A percentile compares a stretch with the other conserved stretches of the same genome.
These are phyloP conservation scores for Citrullus mucosospermus DNA, from an alignment of 306 rosid genomes.

Conservation along the genomic window DNA sequence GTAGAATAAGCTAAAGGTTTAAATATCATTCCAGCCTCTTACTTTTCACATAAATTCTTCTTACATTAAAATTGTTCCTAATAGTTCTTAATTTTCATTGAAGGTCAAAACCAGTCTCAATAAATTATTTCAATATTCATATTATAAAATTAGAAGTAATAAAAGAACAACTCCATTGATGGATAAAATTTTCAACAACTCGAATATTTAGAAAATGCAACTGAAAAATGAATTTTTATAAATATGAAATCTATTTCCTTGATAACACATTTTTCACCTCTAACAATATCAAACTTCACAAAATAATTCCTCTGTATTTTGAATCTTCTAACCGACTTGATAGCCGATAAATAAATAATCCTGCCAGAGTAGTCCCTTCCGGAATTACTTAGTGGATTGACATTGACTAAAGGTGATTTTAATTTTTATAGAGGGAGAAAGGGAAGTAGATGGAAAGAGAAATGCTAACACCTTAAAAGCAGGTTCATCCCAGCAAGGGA, in stretches of 20 bases:
- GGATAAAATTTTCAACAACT: neutral
- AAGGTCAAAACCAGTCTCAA: neutral
- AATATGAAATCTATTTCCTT: neutral
- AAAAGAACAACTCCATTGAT: neutral
- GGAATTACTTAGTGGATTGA: neutral
- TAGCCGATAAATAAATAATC: neutral
- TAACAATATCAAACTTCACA: neutral
- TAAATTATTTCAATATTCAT: neutral
- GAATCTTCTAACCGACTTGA: neutral
- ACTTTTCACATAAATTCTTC: neutral
- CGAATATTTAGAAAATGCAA: neutral
- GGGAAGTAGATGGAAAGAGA: neutral
- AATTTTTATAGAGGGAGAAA: neutral
- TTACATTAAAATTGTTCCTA: neutral
- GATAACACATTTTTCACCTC: neutral
- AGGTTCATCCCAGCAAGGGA: constrained; percentile 99
- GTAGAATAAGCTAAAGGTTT: neutral
- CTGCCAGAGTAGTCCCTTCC: neutral
- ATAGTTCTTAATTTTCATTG: neutral
- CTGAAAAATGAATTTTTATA: neutral
- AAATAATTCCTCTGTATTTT: neutral
- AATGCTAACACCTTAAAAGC: constrained; percentile 65
- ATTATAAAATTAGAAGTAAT: neutral
- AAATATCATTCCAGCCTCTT: neutral
- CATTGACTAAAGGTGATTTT: neutral